Evolutionary conservation across 306 rosid species (phyloP).

Genomic region (Abrus precatorius): DNA sequence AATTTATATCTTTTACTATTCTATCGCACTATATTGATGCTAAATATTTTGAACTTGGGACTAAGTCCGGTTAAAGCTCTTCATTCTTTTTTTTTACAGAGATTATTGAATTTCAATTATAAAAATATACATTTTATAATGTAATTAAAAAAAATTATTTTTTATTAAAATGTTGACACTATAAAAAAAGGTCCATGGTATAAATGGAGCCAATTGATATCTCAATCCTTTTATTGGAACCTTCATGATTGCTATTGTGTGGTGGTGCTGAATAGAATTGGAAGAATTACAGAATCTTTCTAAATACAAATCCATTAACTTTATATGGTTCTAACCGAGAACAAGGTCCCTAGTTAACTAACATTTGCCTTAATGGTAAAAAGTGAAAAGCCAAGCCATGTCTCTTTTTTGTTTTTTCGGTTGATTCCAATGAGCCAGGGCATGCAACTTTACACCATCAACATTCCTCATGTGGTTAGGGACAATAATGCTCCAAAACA

Average conservation of each 20-base stretch:
- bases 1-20: no score
- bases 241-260: neutral
- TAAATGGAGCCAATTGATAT: neutral
- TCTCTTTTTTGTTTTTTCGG: neutral
- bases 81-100: no score
- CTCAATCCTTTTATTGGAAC: neutral
- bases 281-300: conserved; percentile 6
- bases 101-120: no score
- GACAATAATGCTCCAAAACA: conserved; percentile 34
- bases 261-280: neutral
- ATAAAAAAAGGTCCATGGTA: no score
- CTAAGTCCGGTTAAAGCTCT: no score
- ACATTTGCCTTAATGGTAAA: conserved; percentile 36
- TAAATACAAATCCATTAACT: conserved; percentile 2
- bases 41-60: no score
- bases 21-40: no score
- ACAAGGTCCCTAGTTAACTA: neutral
- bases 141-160: no score
- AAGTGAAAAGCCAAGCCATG: conserved; percentile 40
- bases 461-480: conserved; percentile 31
- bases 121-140: no score
- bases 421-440: conserved; percentile 12
- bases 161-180: no score
- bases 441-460: conserved; percentile 5
- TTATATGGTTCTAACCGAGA: conserved; percentile 16